phyloP scores from a whole-genome alignment of 106 monocot species.

The Acanthochlamys bracteata region DNA sequence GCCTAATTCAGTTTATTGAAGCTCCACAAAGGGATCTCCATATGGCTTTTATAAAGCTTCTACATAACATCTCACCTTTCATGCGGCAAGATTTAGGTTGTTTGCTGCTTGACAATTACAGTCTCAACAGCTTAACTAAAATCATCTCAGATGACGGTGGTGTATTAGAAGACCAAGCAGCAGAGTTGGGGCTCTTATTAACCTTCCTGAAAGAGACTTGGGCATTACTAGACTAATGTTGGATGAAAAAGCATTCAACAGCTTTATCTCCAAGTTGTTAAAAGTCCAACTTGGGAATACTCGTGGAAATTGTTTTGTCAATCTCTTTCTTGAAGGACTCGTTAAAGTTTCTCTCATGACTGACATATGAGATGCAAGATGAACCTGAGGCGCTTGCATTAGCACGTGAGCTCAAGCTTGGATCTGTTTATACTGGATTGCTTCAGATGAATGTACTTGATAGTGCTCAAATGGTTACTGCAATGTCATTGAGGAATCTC shows the following conservation, averaged over 20 bases:
- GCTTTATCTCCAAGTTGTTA: slow-evolving; percentile 33
- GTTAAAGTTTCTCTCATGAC: slow-evolving; percentile 55
- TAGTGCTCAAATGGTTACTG: slow-evolving; percentile 56
- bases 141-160: slow-evolving; percentile 60
- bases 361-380: slow-evolving; percentile 57
- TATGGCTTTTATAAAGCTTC: slow-evolving; percentile 58
- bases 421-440: slow-evolving; percentile 51
- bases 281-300: slow-evolving; percentile 40
- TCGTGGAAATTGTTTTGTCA: slow-evolving; percentile 57
- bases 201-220: slow-evolving; percentile 58
- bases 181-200: slow-evolving; percentile 54
- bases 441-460: slow-evolving; percentile 75
- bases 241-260: slow-evolving; percentile 41
- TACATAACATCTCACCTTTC: slow-evolving; percentile 69
- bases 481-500: slow-evolving; percentile 70
- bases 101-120: slow-evolving; percentile 39
- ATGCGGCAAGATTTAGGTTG: slow-evolving; percentile 71
- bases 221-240: slow-evolving; percentile 54
- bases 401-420: slow-evolving; percentile 53
- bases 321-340: slow-evolving; percentile 65
- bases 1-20: slow-evolving; percentile 82
- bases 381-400: slow-evolving; percentile 33
- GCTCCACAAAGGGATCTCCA: slow-evolving; percentile 75
- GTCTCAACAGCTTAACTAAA: slow-evolving; percentile 50
- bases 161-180: slow-evolving; percentile 79